Evolutionary conservation across 129 eudicot species (phyloP).

Genomic region (Flaveria robusta): DNA sequence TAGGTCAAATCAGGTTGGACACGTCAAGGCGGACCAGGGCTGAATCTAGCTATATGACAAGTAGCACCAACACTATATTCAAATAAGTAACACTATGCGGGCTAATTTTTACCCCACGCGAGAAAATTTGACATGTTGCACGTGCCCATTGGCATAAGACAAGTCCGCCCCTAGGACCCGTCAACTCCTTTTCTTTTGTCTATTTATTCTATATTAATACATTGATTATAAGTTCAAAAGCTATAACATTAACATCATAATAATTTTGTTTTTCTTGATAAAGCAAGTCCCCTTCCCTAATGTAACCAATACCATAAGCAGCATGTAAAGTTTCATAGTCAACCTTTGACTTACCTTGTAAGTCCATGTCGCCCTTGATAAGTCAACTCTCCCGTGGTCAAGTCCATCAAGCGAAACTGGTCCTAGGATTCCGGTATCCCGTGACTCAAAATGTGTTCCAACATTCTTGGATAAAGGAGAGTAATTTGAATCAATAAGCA

Average conservation of each 20-base stretch:
- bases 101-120: not conserved
- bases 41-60: not conserved
- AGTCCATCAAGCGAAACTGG: constrained; percentile 66
- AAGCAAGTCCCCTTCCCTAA: not conserved
- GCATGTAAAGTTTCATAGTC: not conserved
- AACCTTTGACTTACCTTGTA: constrained; percentile 56
- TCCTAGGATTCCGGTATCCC: constrained; percentile 77
- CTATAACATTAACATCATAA: no score
- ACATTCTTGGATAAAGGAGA: constrained; percentile 52
- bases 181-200: no score
- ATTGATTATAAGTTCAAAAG: no score
- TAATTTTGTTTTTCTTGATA: no score
- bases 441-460: constrained; percentile 75
- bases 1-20: not conserved
- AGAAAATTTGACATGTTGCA: not conserved
- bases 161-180: no score
- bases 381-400: constrained; percentile 60
- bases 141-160: no score
- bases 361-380: constrained; percentile 70
- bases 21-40: not conserved
- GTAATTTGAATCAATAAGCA: constrained; percentile 6
- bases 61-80: not conserved
- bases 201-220: no score
- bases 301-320: not conserved
- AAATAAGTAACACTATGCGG: not conserved